These are phyloP conservation scores for Daldinia vernicosa DNA, from an alignment of 495 filamentous ascomycete genomes.

Conservation along the genomic window DNA sequence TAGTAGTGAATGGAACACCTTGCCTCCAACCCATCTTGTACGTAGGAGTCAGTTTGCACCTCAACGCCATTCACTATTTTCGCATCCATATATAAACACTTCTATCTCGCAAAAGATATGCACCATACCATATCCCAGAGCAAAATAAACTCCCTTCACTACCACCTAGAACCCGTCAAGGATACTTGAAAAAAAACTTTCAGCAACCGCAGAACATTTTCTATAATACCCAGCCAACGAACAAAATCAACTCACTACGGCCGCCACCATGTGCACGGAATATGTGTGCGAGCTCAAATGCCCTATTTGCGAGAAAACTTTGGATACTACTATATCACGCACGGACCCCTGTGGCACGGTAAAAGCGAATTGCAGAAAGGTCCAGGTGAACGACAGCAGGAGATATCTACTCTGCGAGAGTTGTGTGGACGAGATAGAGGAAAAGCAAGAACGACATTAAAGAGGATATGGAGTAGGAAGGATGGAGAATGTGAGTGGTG, in stretches of 20 bases:
- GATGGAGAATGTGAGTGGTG: neutral
- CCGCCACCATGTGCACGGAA: conserved; percentile 5
- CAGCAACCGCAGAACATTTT: neutral
- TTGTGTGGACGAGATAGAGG: neutral
- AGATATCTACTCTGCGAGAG: neutral
- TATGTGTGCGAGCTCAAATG: neutral
- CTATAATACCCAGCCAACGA: neutral
- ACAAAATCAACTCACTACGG: neutral
- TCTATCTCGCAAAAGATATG: neutral
- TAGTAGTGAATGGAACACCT: neutral
- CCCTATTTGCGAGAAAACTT: neutral
- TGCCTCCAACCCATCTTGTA: neutral
- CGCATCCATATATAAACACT: neutral
- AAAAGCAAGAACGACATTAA: neutral
- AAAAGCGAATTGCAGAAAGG: neutral
- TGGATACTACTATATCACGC: neutral
- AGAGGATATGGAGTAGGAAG: neutral
- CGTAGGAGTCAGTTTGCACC: neutral
- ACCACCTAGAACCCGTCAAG: neutral
- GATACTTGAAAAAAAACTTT: neutral
- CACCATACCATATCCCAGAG: neutral
- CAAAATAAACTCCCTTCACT: neutral
- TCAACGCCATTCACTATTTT: neutral
- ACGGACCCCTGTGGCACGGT: neutral
- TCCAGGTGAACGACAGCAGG: neutral